A percentile compares a stretch with the other conserved stretches of the same genome.
phyloP scores from a whole-genome alignment of 768 basidiomycete species.

The Boletus bicolor region DNA sequence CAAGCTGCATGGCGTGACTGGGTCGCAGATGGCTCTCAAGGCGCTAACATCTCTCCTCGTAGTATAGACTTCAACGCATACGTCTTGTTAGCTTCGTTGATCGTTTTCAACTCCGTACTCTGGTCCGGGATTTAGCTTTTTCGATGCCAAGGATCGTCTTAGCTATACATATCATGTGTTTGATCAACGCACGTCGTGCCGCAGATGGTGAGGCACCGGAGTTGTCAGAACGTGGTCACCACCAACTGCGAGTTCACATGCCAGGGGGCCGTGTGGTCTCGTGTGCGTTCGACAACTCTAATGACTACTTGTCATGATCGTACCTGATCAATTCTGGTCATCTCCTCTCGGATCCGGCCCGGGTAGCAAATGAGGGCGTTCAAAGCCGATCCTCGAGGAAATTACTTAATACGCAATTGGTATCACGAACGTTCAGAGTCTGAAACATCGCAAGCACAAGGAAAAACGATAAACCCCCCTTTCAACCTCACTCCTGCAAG shows the following conservation, averaged over 20 bases:
- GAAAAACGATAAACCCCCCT: too few relatives aligned
- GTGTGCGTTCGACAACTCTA: background rate
- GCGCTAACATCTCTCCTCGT: conserved; percentile 37
- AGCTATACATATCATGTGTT: background rate
- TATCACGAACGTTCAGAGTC: too few relatives aligned
- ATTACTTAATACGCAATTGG: too few relatives aligned
- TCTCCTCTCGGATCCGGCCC: background rate
- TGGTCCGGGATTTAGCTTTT: background rate
- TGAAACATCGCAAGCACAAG: too few relatives aligned
- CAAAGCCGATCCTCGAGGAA: background rate
- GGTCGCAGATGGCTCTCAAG: conserved; percentile 52
- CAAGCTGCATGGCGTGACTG: conserved; percentile 77
- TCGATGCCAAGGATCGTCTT: background rate
- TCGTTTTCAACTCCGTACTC: background rate
- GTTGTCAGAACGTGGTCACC: background rate
- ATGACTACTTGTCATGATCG: background rate
- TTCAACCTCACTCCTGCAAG: background rate
- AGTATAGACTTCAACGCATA: background rate
- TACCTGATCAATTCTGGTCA: background rate
- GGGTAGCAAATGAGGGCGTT: too few relatives aligned
- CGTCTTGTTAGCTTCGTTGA: background rate
- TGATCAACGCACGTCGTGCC: background rate
- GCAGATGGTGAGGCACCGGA: background rate
- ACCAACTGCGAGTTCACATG: background rate
- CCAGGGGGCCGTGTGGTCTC: too few relatives aligned